A percentile compares a stretch with the other conserved stretches of the same genome.
phyloP scores from a whole-genome alignment of 2,329 filamentous ascomycete species.

The Trichophyton verrucosum region DNA sequence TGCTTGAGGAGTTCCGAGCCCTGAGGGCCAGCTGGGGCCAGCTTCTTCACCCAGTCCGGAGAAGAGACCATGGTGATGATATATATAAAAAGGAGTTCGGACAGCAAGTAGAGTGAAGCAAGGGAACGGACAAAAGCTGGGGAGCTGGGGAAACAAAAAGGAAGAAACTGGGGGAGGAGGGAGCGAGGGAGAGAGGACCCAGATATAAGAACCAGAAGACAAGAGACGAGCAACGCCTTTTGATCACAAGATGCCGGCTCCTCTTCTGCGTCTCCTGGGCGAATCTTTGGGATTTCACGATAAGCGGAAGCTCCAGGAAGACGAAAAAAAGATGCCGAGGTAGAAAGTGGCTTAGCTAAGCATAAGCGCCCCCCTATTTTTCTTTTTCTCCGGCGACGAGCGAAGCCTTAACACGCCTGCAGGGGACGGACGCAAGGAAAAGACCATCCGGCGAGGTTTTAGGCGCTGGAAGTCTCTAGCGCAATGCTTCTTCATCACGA shows the following conservation, averaged over 20 bases:
- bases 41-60: constrained; percentile 54
- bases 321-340: constrained; percentile 2
- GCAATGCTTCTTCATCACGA: background rate
- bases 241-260: constrained; percentile 4
- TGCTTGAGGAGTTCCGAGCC: constrained; percentile 56
- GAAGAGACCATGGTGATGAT: constrained; percentile 27
- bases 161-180: background rate
- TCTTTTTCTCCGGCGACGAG: background rate
- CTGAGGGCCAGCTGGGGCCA: constrained; percentile 54
- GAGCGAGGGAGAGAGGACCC: constrained; percentile 26
- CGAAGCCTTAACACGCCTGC: too few species aligned
- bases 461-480: background rate
- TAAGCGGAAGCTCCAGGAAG: background rate
- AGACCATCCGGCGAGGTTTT: background rate
- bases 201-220: background rate
- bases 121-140: background rate
- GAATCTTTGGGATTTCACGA: background rate
- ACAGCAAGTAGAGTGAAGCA: too few species aligned
- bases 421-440: background rate
- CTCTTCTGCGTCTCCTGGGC: too few species aligned
- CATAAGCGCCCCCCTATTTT: background rate
- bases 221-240: background rate
- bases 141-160: background rate
- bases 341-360: background rate
- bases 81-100: background rate